phyloP scores from a whole-genome alignment of 768 basidiomycete species.

The Russula abietina region DNA sequence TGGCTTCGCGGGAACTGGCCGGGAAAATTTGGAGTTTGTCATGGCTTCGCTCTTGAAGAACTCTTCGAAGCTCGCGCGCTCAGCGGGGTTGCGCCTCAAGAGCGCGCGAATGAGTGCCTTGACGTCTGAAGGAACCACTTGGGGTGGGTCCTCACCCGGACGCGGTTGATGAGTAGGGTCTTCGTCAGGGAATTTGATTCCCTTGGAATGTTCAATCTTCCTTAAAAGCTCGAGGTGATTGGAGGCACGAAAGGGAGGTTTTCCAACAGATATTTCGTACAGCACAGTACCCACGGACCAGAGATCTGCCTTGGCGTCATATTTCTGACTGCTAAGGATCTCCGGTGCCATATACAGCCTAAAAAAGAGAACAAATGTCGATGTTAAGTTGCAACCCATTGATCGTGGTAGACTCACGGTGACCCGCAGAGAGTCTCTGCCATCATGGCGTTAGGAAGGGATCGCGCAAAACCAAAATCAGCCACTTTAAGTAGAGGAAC shows the following conservation, averaged over 20 bases:
- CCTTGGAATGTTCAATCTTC: constrained; percentile 88
- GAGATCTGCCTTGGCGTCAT: constrained; percentile 95
- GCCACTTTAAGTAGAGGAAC: constrained; percentile 95
- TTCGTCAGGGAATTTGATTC: constrained; percentile 92
- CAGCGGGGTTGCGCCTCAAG: constrained; percentile 74
- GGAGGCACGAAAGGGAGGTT: constrained; percentile 89
- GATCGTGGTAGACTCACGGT: constrained; percentile 53
- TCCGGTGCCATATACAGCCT: constrained; percentile 99
- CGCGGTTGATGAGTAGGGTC: constrained; percentile 50
- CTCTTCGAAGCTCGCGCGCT: constrained; percentile 84
- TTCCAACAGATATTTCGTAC: constrained; percentile 91
- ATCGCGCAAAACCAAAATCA: constrained; percentile 96
- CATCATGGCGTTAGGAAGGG: constrained; percentile 85
- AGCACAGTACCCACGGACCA: constrained; percentile 98
- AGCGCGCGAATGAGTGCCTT: constrained; percentile 83
- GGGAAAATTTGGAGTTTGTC: constrained; percentile 70
- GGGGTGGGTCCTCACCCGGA: constrained; percentile 42
- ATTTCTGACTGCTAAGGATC: constrained; percentile 93
- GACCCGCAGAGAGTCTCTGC: constrained; percentile 98
- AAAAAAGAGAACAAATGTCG: not conserved
- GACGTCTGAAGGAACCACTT: constrained; percentile 69
- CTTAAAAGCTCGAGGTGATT: constrained; percentile 95
- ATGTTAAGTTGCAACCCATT: not conserved
- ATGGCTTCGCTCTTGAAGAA: constrained; percentile 82
- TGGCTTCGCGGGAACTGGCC: constrained; percentile 37